Base-by-base conservation (phyloP, 768 basidiomycete genomes). In the Galerina marginata region DNA sequence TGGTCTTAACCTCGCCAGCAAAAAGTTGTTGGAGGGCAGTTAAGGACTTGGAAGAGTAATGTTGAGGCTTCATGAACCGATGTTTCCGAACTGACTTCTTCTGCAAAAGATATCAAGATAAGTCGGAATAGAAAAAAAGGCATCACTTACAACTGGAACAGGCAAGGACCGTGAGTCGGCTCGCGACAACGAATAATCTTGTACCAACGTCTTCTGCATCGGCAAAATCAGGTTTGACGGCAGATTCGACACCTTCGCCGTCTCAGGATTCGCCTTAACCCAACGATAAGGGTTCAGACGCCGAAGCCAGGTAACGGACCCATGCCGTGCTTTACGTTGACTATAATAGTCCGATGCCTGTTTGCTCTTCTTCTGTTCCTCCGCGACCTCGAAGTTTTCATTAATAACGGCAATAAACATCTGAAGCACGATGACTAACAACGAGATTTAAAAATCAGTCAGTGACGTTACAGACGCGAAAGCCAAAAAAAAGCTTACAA, bases 351-450 rank as follows among this genome's bases (percentile, higher is more conserved):
- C 83, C 6, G 86, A 85, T 5, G 90, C 87, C 73, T 97, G 96
- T 62, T 90, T 83, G 14, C 84, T 83, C 54, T 89, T 86, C 78
- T 98, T 98, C 26, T 87, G 83, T 70, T 96, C 93, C 69, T 98
- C 96, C 0, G 94, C 94, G 5, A 97, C 87, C 23, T 89, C 82
- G 67, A 99, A 98, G 74, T 96, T 96, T 79, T 96, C 95, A 68
- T 95, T 93, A 80, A 97, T 95, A 46, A 96, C 95, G 37, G 96
- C 96, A 68, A 99, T 93, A 78, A 98, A 97, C 89, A 98, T 91
- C 70, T 96, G 95, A 50, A 96, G 72, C 9, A 96, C 82, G 67
- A 96, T 93, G 79, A 94, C 95, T 96, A 54, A 6, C 54, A 40
- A 40, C 10, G 36, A 58, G 9, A 10, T 12, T 16, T 9, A 46